These are phyloP conservation scores for Cymodocea nodosa DNA, from an alignment of 116 monocot genomes.

Conservation along the genomic window DNA sequence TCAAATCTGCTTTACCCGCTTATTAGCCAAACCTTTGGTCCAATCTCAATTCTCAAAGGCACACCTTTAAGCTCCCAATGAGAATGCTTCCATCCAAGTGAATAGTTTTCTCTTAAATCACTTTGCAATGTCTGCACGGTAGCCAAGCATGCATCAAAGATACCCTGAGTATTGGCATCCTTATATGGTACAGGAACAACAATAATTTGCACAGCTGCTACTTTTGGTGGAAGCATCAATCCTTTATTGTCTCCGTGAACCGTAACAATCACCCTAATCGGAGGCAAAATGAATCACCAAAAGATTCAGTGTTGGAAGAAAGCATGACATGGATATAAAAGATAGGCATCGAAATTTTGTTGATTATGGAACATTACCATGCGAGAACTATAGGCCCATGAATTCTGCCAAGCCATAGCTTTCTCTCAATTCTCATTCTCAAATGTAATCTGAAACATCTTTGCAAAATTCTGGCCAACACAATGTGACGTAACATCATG, in stretches of 20 bases:
- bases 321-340: no score
- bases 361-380: constrained; percentile 32
- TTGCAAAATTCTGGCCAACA: constrained; percentile 98
- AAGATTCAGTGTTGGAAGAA: background rate
- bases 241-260: constrained; percentile 98
- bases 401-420: constrained; percentile 94
- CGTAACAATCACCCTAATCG: constrained; percentile 98
- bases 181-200: constrained; percentile 86
- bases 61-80: constrained; percentile 99
- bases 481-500: constrained; percentile 99
- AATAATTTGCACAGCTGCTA: constrained; percentile 68
- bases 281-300: background rate
- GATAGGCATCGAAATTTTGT: no score
- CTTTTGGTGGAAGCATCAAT: constrained; percentile 81
- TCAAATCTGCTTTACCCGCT: constrained; percentile 41
- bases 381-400: constrained; percentile 95
- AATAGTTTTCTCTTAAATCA: constrained; percentile 84
- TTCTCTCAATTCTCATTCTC: constrained; percentile 92
- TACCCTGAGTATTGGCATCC: constrained; percentile 70
- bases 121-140: constrained; percentile 47
- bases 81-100: constrained; percentile 97
- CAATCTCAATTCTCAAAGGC: constrained; percentile 90
- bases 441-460: constrained; percentile 93
- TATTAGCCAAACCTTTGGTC: constrained; percentile 85
- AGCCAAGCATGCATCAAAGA: constrained; percentile 60